A percentile compares a stretch with the other conserved stretches of the same genome.
phyloP scores from a whole-genome alignment of 208 protist species.

The Leishmania martiniquensis region DNA sequence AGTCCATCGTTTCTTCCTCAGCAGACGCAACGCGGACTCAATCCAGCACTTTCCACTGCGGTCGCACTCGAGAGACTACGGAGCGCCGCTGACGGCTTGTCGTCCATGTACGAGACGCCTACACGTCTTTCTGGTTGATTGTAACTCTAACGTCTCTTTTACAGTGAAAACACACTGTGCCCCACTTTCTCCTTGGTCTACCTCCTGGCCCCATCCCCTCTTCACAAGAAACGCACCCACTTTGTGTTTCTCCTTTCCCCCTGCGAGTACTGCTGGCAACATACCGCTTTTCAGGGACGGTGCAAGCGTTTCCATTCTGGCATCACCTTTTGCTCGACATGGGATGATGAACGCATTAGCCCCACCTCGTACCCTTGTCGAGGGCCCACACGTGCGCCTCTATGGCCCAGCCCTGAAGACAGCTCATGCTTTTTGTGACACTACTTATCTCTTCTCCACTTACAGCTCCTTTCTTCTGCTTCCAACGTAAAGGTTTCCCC shows the following conservation, averaged over 20 bases:
- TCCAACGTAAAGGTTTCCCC: too few relatives aligned
- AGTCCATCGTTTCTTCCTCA: conserved; percentile 41
- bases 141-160: not conserved
- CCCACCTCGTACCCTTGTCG: too few relatives aligned
- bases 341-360: too few relatives aligned
- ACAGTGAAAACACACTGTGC: not conserved
- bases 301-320: too few relatives aligned
- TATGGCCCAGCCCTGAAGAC: too few relatives aligned
- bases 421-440: too few relatives aligned
- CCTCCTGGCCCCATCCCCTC: not conserved
- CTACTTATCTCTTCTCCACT: too few relatives aligned
- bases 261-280: too few relatives aligned
- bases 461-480: too few relatives aligned
- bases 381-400: too few relatives aligned
- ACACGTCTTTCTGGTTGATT: not conserved
- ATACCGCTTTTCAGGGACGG: too few relatives aligned
- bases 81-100: conserved; percentile 15
- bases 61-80: conserved; percentile 71
- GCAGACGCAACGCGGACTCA: conserved; percentile 65
- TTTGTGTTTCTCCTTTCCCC: not conserved
- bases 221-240: not conserved
- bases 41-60: conserved; percentile 61
- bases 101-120: not conserved
- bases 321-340: too few relatives aligned
- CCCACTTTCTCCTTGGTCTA: not conserved